These are phyloP conservation scores for Chenopodium formosanum DNA, from an alignment of 148 eudicot genomes.

Conservation along the genomic window DNA sequence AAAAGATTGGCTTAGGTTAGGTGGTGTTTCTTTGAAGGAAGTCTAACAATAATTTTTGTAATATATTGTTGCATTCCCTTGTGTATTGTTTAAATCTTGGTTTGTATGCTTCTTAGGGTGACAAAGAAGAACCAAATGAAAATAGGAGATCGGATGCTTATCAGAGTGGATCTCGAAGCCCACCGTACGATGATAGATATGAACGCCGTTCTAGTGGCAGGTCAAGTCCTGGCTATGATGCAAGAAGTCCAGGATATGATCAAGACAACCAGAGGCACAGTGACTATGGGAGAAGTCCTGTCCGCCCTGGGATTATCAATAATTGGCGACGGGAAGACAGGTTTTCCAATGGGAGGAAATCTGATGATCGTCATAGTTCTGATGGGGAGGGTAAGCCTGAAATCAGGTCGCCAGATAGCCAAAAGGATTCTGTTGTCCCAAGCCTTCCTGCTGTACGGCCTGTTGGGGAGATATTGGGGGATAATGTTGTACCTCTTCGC, in stretches of 20 bases:
- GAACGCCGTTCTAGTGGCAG: slow-evolving; percentile 70
- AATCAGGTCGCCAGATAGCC: slow-evolving; percentile 73
- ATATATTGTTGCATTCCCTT: slow-evolving; percentile 15
- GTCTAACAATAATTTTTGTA: background rate
- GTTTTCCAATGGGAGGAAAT: slow-evolving; percentile 71
- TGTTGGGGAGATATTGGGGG: slow-evolving; percentile 85
- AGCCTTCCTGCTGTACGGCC: slow-evolving; percentile 74
- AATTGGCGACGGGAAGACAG: slow-evolving; percentile 94
- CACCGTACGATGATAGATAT: slow-evolving; percentile 58
- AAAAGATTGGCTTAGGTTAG: background rate
- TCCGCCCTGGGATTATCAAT: slow-evolving; percentile 56
- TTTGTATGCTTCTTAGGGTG: slow-evolving; percentile 58
- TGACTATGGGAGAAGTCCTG: slow-evolving; percentile 72
- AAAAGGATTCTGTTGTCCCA: slow-evolving; percentile 48
- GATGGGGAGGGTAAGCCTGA: slow-evolving; percentile 71
- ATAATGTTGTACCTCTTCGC: slow-evolving; percentile 66
- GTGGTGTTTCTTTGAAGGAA: slow-evolving; percentile 4
- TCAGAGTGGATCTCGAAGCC: slow-evolving; percentile 76
- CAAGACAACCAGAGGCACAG: slow-evolving; percentile 46
- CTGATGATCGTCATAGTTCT: slow-evolving; percentile 56
- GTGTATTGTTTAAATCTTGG: slow-evolving; percentile 16
- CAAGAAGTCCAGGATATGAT: slow-evolving; percentile 81
- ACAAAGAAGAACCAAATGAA: slow-evolving; percentile 53
- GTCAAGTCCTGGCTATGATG: slow-evolving; percentile 71
- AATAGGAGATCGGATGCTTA: slow-evolving; percentile 52